A percentile compares a stretch with the other conserved stretches of the same genome.
These are phyloP conservation scores for Mycoemilia scoparia DNA, from an alignment of 192 early-diverging fungal species.

Conservation along the genomic window DNA sequence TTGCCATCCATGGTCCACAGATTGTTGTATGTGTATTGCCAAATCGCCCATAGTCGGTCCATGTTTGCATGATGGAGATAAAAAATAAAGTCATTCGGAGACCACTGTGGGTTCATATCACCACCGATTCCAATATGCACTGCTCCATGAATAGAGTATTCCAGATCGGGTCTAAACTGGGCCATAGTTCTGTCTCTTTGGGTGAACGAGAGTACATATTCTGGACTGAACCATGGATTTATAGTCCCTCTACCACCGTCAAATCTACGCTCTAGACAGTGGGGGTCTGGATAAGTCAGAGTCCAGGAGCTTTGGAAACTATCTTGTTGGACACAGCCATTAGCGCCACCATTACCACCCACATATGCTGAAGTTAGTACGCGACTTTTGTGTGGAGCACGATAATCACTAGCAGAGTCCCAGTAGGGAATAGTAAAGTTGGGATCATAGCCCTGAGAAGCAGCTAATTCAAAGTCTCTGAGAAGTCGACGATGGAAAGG, in stretches of 20 bases:
- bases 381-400: background rate
- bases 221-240: background rate
- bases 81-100: slow-evolving; percentile 5
- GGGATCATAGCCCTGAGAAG: slow-evolving; percentile 1
- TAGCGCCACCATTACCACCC: slow-evolving; percentile 3
- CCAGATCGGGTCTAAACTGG: background rate
- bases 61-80: slow-evolving; percentile 4
- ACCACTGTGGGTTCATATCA: slow-evolving; percentile 1
- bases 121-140: slow-evolving; percentile 4
- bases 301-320: background rate
- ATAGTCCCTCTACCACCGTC: background rate
- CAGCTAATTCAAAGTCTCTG: slow-evolving; percentile 7
- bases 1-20: background rate
- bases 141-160: background rate
- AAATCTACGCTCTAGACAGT: background rate
- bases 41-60: slow-evolving; percentile 3
- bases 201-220: background rate
- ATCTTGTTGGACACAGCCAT: background rate
- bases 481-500: slow-evolving; percentile 2
- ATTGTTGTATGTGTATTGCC: slow-evolving; percentile 1
- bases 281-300: background rate
- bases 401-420: slow-evolving; percentile 4
- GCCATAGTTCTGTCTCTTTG: background rate
- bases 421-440: slow-evolving; percentile 4
- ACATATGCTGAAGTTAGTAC: slow-evolving; percentile 1